Base-by-base conservation (phyloP, 2,329 filamentous ascomycete species). In the Paraconiothyrium sp. region DNA sequence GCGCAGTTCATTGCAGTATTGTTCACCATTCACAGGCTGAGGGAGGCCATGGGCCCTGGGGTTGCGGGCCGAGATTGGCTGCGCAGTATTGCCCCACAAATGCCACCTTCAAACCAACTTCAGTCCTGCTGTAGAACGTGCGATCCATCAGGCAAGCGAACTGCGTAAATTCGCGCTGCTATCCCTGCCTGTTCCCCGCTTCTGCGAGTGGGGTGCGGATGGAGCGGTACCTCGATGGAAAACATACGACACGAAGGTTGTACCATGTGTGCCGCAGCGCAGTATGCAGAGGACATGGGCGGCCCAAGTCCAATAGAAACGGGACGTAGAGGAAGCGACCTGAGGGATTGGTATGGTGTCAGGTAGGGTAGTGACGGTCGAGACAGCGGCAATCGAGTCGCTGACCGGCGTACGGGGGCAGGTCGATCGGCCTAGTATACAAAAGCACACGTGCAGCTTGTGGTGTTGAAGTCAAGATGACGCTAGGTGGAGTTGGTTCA, bases 181-280 rank as follows among this genome's bases (percentile, higher is more conserved):
- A 50, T 32, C 55, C 47, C 55, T 50, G 55, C 13, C 24, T 27
- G 5, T 50, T 43, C 55, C 55, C 55, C 55, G 55, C 55, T 57
- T 50, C 39, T 46, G 24, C 43, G 44, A 34, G 55, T 50, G 55
- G 55, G 35, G 47, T 43, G 55, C 47, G 44, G 44, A 50, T 49
- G 34, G 37, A 57, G 44, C 46, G 54, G 54, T 32, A 34, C 22
- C 44, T 27, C 46, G n/a, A 49, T 37, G 32, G 32, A 11, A 35
- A 32, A 16, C 49, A 7, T 32, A 14, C 13, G 46, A 48, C 20
- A 32, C 13, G 32, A 32, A 14, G 32, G 14, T 3, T 13, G 49
- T 37, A 27, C 3, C 35, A 13, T 30, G 11, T 20, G 35, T 27
- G 37, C 20, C 3, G 48, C 48, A 14, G 48, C 32, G 32, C 16